Percentiles rank a stretch among this genome's conserved stretches.
Evolutionary conservation across 202 grass and related monocot species (phyloP).

Genomic region (Cymbopogon flexuosus): DNA sequence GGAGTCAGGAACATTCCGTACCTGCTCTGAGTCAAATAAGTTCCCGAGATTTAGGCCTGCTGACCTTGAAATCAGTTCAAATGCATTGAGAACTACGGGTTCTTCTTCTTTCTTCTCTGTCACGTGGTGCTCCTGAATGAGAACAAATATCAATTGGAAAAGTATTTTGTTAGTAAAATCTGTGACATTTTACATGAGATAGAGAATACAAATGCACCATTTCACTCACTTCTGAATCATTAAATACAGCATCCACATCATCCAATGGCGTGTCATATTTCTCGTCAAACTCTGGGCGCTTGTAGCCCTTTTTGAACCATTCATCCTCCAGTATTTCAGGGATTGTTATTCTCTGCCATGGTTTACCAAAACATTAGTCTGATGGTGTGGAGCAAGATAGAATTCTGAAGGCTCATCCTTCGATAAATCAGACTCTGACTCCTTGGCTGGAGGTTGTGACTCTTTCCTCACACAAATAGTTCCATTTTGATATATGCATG

Average conservation of each 20-base stretch:
- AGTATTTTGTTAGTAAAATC: neutral
- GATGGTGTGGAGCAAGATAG: neutral
- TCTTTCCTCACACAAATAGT: neutral
- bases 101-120: slow-evolving; percentile 75
- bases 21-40: slow-evolving; percentile 60
- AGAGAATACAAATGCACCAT: neutral
- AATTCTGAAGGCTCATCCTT: neutral
- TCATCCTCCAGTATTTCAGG: slow-evolving; percentile 75
- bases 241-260: slow-evolving; percentile 77
- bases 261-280: slow-evolving; percentile 58
- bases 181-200: neutral
- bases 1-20: slow-evolving; percentile 13
- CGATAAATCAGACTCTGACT: neutral
- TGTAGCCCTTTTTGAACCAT: slow-evolving; percentile 70
- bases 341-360: slow-evolving; percentile 58
- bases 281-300: slow-evolving; percentile 55
- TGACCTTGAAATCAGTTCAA: slow-evolving; percentile 78
- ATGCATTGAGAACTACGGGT: slow-evolving; percentile 64
- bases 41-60: slow-evolving; percentile 70
- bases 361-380: slow-evolving; percentile 13
- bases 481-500: neutral
- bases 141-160: neutral
- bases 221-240: slow-evolving; percentile 68
- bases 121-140: slow-evolving; percentile 61
- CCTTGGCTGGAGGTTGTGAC: neutral